Base-by-base conservation (phyloP, 768 basidiomycete genomes). In the Boletus edulis region DNA sequence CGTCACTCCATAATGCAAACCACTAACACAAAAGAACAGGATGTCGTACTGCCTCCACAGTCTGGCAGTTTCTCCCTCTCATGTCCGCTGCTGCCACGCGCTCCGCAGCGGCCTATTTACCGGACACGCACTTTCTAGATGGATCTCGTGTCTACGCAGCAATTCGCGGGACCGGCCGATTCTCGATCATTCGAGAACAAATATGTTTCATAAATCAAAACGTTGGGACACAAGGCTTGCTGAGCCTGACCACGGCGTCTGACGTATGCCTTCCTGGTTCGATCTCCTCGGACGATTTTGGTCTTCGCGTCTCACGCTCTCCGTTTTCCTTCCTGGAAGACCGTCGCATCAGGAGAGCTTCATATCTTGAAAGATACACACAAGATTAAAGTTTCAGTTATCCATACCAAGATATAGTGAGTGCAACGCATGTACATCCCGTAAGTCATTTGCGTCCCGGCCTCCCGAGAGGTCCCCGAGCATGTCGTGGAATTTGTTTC, bases 261-360 rank as follows among this genome's bases (percentile, higher is more conserved):
- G 51, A 58, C 62, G 54, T 64, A 55, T 29, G 27, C 39, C 47
- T 54, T 54, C 60, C 20, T 10, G 44, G 51, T 47, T 52, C 37
- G 51, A 66, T 63, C 67, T 63, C 67, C 66, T 67, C 66, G 66
- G 66, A 56, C 34, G 29, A 46, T 57, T 54, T 48, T 46, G 13
- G 18, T 1, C 40, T 13, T 46, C 44, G 20, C 15, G 2, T 62
- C 57, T 46, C 52, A 47, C 57, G 46, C 54, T 29, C 27, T 38
- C 38, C 32, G 32, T 43, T 20, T 29, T 38, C 38, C 32, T 37
- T 43, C 42, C 20, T n/a, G n/a, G n/a, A n/a, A 27, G 34, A 35
- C 34, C 38, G 38, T 3, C 20, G 22, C 17, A 39, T n/a, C 38
- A 32, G 12, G 13, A 32, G 17, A 31, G 8, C 41, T 43, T 40